Base-by-base conservation (phyloP, 1,284 basidiomycete species). In the Apiotrichum siamense region DNA sequence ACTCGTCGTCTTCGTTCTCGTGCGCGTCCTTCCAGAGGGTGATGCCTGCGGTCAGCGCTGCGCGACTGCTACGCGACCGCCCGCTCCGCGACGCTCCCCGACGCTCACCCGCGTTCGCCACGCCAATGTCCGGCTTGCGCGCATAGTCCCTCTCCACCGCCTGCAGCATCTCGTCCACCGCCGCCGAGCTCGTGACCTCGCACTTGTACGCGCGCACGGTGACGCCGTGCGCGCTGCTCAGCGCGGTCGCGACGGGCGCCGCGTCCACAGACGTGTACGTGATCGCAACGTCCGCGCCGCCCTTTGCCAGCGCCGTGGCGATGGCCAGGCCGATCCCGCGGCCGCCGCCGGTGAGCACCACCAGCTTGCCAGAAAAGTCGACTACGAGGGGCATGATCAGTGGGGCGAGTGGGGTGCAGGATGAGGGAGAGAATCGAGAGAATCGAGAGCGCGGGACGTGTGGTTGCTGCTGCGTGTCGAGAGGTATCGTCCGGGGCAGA, bases 221-320 rank as follows among this genome's bases (percentile, higher is more conserved):
- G 12, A 43, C 41, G 21, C 50, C 50, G 9, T 29, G 23, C 23
- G 38, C 39, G 17, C 32, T 21, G 10, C 66, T 63, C 21, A 64
- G n/a, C 3, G 52, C 32, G 6, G 23, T 42, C 1, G 47, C 52
- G 7, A 44, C 31, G 2, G 17, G 39, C 2, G 59, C 44, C 6
- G 66, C 57, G 44, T 73, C 66, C 13, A 51, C 56, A 2, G 70
- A 68, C 0, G 67, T 71, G 59, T 67, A 74, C 7, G 70, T 73
- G 52, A 74, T 68, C 3, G 61, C 63, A 3, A 70, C 38, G 24
- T 59, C 59, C 7, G 70, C 72, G 15, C 71, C 71, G 38, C 62
- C 69, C 48, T 59, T 48, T 4, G 66, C 66, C 15, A 69, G 42
- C 9, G 64, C 57, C n/a, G 47, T 46, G 7, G 64, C 55, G 35